Conservation (phyloP, 75 land plant genomes). For the Chamaecyparis obtusa region DNA sequence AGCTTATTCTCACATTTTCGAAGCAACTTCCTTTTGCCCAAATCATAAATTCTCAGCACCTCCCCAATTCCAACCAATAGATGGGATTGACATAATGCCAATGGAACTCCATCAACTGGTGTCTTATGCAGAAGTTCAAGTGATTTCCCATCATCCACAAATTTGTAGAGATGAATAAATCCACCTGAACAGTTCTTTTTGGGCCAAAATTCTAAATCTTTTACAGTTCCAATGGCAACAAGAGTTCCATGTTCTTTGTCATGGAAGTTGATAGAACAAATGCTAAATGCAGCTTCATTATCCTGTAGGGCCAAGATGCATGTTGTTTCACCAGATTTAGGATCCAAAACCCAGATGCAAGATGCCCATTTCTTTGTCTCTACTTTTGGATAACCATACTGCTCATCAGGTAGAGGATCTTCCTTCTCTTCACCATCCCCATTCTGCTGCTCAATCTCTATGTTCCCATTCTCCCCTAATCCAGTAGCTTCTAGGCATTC, state of each 20-base stretch:
- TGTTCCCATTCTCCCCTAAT: conserved; percentile 71
- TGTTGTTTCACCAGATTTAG: conserved; percentile 73
- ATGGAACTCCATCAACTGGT: conserved; percentile 93
- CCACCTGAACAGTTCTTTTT: conserved; percentile 61
- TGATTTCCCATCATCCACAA: conserved; percentile 80
- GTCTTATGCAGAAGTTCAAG: conserved; percentile 96
- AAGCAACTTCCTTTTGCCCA: conserved; percentile 87
- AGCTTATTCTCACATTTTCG: conserved; percentile 98
- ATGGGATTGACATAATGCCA: conserved; percentile 90
- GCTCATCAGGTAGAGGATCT: conserved; percentile 94
- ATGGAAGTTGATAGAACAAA: conserved; percentile 91
- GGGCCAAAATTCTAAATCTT: conserved; percentile 88
- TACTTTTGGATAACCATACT: conserved; percentile 96
- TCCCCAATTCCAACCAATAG: conserved; percentile 89
- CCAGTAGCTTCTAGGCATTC: conserved; percentile 81
- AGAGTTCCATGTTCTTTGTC: conserved; percentile 89
- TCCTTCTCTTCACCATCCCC: conserved; percentile 69
- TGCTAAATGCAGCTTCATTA: conserved; percentile 95
- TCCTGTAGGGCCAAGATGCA: conserved; percentile 94
- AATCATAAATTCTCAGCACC: conserved; percentile 86
- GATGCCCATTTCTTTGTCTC: conserved; percentile 93
- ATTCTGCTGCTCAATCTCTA: conserved; percentile 69
- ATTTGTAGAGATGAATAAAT: conserved; percentile 87
- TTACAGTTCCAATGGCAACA: conserved; percentile 91
- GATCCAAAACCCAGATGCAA: conserved; percentile 92